Conservation (phyloP, 805 yeast genomes). For the Lachancea fermentati region DNA sequence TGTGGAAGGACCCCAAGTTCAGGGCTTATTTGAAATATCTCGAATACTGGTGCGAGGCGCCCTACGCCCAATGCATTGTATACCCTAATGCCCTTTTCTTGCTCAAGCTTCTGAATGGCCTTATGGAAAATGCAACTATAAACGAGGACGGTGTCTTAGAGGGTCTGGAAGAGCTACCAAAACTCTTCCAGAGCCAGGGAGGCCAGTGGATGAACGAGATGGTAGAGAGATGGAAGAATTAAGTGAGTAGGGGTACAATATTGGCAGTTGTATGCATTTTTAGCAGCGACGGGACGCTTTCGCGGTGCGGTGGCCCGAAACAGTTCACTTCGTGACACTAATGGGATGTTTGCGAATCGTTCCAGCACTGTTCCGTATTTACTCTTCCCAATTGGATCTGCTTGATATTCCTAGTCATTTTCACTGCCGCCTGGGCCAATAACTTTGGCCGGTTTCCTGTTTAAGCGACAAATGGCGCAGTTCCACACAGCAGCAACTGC, state of each 20-base stretch:
- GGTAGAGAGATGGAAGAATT: slow-evolving; percentile 56
- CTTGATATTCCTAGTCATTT: too few species aligned
- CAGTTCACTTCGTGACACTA: too few species aligned
- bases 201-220: slow-evolving; percentile 56
- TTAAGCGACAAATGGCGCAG: not conserved
- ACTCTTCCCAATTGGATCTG: too few species aligned
- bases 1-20: slow-evolving; percentile 61
- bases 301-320: too few species aligned
- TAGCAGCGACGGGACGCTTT: too few species aligned
- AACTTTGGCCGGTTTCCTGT: not conserved
- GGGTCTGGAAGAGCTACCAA: slow-evolving; percentile 50
- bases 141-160: slow-evolving; percentile 41
- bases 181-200: slow-evolving; percentile 36
- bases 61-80: slow-evolving; percentile 45
- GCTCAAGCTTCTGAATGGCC: slow-evolving; percentile 47
- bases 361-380: too few species aligned
- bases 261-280: too few species aligned
- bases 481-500: not conserved
- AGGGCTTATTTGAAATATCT: slow-evolving; percentile 72
- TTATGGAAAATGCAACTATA: slow-evolving; percentile 33
- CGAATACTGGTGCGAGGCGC: slow-evolving; percentile 78
- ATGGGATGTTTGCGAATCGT: too few species aligned
- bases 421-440: too few species aligned
- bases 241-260: not conserved
- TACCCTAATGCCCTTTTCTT: slow-evolving; percentile 88